Conservation (phyloP, 495 filamentous ascomycete species). For the Aspergillus baeticus region DNA sequence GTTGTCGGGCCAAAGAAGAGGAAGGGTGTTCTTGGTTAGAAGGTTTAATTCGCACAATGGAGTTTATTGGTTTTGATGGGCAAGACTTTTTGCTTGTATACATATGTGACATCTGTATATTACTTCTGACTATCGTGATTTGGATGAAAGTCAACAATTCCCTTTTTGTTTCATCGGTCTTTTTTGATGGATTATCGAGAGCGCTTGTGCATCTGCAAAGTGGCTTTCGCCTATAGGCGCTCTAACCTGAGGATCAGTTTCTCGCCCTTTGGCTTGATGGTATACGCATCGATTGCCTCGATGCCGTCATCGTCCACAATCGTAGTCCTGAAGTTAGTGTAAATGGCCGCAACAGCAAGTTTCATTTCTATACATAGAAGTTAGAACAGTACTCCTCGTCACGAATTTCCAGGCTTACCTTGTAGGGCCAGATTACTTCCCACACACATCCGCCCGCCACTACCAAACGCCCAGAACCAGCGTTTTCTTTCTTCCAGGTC, state of each 20-base stretch:
- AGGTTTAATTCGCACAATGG: background rate
- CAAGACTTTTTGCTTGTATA: slow-evolving; percentile 2
- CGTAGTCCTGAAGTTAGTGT: slow-evolving; percentile 63
- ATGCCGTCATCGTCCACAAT: slow-evolving; percentile 56
- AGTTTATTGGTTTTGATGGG: slow-evolving; percentile 6
- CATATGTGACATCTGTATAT: slow-evolving; percentile 6
- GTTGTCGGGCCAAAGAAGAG: slow-evolving; percentile 73
- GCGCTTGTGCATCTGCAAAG: background rate
- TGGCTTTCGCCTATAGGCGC: slow-evolving; percentile 10
- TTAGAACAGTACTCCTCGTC: background rate
- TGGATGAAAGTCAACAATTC: background rate
- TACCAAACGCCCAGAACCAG: slow-evolving; percentile 86
- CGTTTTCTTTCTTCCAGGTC: slow-evolving; percentile 56
- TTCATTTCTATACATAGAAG: slow-evolving; percentile 40
- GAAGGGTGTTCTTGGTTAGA: slow-evolving; percentile 36
- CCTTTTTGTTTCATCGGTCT: background rate
- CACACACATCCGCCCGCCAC: slow-evolving; percentile 81
- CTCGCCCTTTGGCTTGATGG: slow-evolving; percentile 52
- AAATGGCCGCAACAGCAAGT: slow-evolving; percentile 54
- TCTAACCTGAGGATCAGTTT: slow-evolving; percentile 47
- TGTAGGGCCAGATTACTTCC: slow-evolving; percentile 79
- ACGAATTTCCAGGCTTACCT: slow-evolving; percentile 42
- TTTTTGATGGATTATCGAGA: background rate
- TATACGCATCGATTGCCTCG: slow-evolving; percentile 67
- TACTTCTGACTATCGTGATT: background rate